These are phyloP conservation scores for Rhizophagus sp. DNA, from an alignment of 192 early-diverging fungal species.

Conservation along the genomic window DNA sequence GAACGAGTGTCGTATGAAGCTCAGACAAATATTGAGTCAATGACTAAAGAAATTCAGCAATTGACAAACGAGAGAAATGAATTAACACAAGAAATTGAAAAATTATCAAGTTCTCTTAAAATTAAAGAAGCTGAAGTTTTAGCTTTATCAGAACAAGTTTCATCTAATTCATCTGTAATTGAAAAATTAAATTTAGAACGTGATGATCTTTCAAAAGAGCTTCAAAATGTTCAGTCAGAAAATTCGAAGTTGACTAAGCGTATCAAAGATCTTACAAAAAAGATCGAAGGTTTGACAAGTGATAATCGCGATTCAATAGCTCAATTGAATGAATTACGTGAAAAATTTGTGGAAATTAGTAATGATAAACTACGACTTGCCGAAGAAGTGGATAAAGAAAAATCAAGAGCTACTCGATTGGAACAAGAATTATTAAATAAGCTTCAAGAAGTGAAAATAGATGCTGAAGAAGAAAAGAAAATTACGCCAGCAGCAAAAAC, in stretches of 20 bases:
- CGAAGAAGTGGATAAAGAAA: slow-evolving; percentile 27
- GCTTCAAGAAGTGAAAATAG: background rate
- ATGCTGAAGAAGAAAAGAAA: background rate
- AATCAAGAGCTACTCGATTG: background rate
- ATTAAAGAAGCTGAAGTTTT: background rate
- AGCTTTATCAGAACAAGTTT: background rate
- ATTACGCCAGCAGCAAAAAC: background rate
- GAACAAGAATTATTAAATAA: slow-evolving; percentile 14
- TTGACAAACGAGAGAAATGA: background rate
- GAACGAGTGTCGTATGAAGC: slow-evolving; percentile 11
- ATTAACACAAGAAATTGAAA: slow-evolving; percentile 1
- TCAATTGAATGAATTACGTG: slow-evolving; percentile 25
- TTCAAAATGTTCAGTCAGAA: slow-evolving; percentile 23
- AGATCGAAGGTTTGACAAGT: slow-evolving; percentile 15
- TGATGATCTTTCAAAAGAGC: slow-evolving; percentile 11
- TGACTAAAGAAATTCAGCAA: background rate
- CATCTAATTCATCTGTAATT: background rate
- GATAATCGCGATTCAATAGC: slow-evolving; percentile 26
- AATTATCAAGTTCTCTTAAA: background rate
- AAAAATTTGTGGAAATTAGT: slow-evolving; percentile 24
- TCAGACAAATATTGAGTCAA: slow-evolving; percentile 3
- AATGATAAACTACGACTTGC: slow-evolving; percentile 24
- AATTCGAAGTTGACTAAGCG: slow-evolving; percentile 28
- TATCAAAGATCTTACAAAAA: slow-evolving; percentile 27
- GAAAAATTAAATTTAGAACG: slow-evolving; percentile 13